Base-by-base conservation (phyloP, 495 filamentous ascomycete species). In the Annulohypoxylon bovei region DNA sequence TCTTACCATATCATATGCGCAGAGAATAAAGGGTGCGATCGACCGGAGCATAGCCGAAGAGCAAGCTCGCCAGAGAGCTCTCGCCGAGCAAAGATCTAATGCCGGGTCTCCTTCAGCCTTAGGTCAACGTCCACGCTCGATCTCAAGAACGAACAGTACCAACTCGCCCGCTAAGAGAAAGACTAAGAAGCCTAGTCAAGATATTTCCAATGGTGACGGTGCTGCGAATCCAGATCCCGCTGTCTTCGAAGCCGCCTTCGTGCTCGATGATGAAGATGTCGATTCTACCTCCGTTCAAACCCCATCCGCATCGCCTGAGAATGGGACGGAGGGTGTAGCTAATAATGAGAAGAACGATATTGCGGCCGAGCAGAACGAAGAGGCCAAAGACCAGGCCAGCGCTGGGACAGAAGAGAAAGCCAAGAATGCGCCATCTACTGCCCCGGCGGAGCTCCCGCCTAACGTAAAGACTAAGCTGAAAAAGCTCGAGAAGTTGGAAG, bases 41-140 rank as follows among this genome's bases (percentile, higher is more conserved):
- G 93, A 97, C 76, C 88, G 88, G 69, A 88, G 89, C 70, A 94
- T 97, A 67, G 91, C 93, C 70, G 92, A 97, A 81, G 93, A 97
- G 83, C 92, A 95, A 80, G 91, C 92, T 59, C 89, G 92, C 52
- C 89, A 92, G 72, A 85, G 84, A 71, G 79, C 89, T 40, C 39
- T 68, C 33, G 67, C 76, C n/a, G 67, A 75, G 16, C 64, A 73
- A 49, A 72, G 69, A 61, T 78, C 83, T 18, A 81, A 85, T 44
- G 32, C 81, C 80, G 30, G 84, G 56, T 67, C 78, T 12, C 82
- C 81, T 62, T 87, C 83, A 35, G 71, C 85, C 49, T 79, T 85
- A 27, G 80, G 86, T 30, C 82, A 87, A 22, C 77, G 82, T 32
- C 80, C 83, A 22, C 81, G 82, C 42, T 86, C 80, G 44, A 67